These are phyloP conservation scores for Ramaria sp. DNA, from an alignment of 768 basidiomycete species.

Conservation along the genomic window DNA sequence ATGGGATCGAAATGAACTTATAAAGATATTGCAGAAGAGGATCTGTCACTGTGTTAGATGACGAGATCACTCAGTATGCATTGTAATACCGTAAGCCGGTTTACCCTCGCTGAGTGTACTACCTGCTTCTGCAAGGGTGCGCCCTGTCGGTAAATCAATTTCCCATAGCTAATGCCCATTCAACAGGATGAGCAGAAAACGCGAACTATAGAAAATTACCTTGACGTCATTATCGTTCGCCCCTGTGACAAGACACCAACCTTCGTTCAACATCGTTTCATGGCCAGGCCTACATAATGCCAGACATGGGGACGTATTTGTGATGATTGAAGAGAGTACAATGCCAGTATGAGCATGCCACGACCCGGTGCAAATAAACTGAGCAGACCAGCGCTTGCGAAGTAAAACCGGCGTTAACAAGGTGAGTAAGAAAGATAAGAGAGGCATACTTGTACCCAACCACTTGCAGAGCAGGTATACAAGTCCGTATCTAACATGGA, in stretches of 20 bases:
- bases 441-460: slow-evolving; percentile 49
- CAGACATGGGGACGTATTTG: slow-evolving; percentile 20
- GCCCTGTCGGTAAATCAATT: slow-evolving; percentile 19
- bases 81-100: neutral
- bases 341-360: slow-evolving; percentile 80
- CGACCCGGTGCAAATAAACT: slow-evolving; percentile 75
- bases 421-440: neutral
- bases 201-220: neutral
- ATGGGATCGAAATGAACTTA: slow-evolving; percentile 80
- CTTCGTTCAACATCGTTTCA: slow-evolving; percentile 64
- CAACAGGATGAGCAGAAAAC: neutral
- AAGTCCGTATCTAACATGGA: slow-evolving; percentile 50
- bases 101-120: neutral
- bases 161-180: slow-evolving; percentile 26
- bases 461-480: slow-evolving; percentile 40
- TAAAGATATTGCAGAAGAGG: slow-evolving; percentile 70
- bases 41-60: slow-evolving; percentile 29
- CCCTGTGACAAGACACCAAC: slow-evolving; percentile 26
- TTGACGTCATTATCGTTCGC: slow-evolving; percentile 12
- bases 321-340: slow-evolving; percentile 67
- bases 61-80: neutral
- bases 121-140: neutral
- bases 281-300: slow-evolving; percentile 47
- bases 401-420: neutral
- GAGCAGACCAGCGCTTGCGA: slow-evolving; percentile 63